Evolutionary conservation across 2,329 filamentous ascomycete species (phyloP).

Genomic region (Seiridium unicorne): DNA sequence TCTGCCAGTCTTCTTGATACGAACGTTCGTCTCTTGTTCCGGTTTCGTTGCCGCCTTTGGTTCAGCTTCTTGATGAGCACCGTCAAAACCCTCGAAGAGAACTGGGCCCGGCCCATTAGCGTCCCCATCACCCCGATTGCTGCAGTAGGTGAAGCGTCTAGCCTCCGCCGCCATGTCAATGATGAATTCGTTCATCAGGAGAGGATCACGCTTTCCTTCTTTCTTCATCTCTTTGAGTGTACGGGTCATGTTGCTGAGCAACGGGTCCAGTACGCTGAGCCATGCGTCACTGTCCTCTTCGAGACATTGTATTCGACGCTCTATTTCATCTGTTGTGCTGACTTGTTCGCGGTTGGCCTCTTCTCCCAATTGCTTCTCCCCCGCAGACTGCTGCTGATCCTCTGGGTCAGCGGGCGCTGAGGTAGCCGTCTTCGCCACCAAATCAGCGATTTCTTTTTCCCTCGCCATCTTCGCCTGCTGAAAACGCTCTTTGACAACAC

Average conservation of each 20-base stretch:
- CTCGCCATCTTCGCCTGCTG: slow-evolving; percentile 15
- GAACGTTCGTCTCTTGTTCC: background rate
- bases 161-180: slow-evolving; percentile 8
- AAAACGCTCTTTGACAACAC: slow-evolving; percentile 13
- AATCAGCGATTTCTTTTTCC: slow-evolving; percentile 15
- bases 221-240: slow-evolving; percentile 16
- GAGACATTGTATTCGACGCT: slow-evolving; percentile 14
- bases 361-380: background rate
- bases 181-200: slow-evolving; percentile 10
- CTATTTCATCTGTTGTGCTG: slow-evolving; percentile 12
- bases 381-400: background rate
- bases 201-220: slow-evolving; percentile 8
- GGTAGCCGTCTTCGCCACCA: slow-evolving; percentile 14
- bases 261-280: slow-evolving; percentile 13
- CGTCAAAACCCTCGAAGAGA: slow-evolving; percentile 9
- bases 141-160: background rate
- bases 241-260: slow-evolving; percentile 18
- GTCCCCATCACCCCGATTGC: background rate
- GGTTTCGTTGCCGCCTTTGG: background rate
- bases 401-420: background rate
- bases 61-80: slow-evolving; percentile 3
- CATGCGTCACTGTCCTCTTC: slow-evolving; percentile 18
- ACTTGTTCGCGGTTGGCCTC: background rate
- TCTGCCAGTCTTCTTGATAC: background rate
- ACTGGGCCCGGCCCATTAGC: background rate